These are phyloP conservation scores for Iberis amara DNA, from an alignment of 441 rosid species.

Conservation along the genomic window DNA sequence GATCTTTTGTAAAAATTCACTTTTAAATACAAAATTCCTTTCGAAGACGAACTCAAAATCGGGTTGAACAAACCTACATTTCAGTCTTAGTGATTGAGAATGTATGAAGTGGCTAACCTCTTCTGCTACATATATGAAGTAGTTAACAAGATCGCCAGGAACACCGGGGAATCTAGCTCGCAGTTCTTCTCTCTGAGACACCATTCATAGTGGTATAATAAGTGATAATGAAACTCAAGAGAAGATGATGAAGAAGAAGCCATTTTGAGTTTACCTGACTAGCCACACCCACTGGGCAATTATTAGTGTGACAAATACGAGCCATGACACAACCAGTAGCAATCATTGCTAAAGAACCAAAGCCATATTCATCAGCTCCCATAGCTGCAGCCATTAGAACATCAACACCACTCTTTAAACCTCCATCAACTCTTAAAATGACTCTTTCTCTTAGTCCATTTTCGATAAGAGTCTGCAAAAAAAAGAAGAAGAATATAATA, in stretches of 20 bases:
- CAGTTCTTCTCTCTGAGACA: slow-evolving; percentile 76
- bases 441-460: slow-evolving; percentile 99
- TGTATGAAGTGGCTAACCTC: slow-evolving; percentile 51
- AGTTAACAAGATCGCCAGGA: slow-evolving; percentile 98
- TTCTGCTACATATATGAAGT: slow-evolving; percentile 92
- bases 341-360: slow-evolving; percentile 99
- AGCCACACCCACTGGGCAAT: slow-evolving; percentile 98
- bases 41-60: too few relatives aligned
- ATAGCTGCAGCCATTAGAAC: slow-evolving; percentile 96
- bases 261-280: slow-evolving; percentile 64
- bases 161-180: slow-evolving; percentile 99
- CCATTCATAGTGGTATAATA: slow-evolving; percentile 22
- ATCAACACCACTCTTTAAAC: slow-evolving; percentile 92
- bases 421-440: slow-evolving; percentile 92
- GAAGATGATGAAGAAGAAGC: slow-evolving; percentile 13
- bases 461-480: slow-evolving; percentile 71
- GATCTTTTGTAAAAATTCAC: too few relatives aligned
- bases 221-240: slow-evolving; percentile 9
- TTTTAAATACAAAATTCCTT: too few relatives aligned
- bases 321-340: slow-evolving; percentile 99
- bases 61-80: too few relatives aligned
- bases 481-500: slow-evolving; percentile 8
- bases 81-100: slow-evolving; percentile 8
- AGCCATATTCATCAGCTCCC: slow-evolving; percentile 99
- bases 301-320: slow-evolving; percentile 97